These are phyloP conservation scores for Pigoraptor vietnamica DNA, from an alignment of 78 protist genomes.

Conservation along the genomic window DNA sequence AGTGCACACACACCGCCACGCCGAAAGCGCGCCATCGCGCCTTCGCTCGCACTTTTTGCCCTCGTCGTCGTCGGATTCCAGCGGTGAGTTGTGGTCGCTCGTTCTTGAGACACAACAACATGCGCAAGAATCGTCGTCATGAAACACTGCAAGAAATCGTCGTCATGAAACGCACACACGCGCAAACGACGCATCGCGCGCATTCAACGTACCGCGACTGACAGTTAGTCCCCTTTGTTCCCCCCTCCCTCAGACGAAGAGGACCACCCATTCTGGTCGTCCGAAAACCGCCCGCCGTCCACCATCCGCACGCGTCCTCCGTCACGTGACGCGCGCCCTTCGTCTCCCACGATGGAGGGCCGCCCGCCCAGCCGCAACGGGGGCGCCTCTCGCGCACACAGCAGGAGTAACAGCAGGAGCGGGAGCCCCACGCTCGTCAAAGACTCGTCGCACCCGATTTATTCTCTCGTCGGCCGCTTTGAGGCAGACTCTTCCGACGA, in stretches of 20 bases:
- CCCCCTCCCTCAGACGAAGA: neutral
- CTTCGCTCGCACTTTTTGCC: neutral
- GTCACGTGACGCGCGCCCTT: neutral
- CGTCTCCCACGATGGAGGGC: neutral
- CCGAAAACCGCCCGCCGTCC: neutral
- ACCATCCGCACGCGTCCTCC: neutral
- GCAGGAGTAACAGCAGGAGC: neutral
- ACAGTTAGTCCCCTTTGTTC: neutral
- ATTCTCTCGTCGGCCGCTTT: neutral
- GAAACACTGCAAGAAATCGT: too few relatives aligned
- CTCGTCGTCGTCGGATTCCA: neutral
- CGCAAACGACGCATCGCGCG: neutral
- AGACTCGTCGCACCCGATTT: neutral
- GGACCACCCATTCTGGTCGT: neutral
- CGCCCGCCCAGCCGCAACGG: neutral
- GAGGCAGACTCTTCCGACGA: neutral
- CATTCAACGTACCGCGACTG: neutral
- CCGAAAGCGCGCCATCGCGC: neutral
- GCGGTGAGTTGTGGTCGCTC: too few relatives aligned
- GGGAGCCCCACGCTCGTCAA: neutral
- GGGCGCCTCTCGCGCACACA: neutral
- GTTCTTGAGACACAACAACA: too few relatives aligned
- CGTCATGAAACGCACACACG: too few relatives aligned
- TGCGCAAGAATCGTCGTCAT: too few relatives aligned
- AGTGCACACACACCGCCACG: neutral